Base-by-base conservation (phyloP, 805 yeast genomes). In the Candida sonorensis region DNA sequence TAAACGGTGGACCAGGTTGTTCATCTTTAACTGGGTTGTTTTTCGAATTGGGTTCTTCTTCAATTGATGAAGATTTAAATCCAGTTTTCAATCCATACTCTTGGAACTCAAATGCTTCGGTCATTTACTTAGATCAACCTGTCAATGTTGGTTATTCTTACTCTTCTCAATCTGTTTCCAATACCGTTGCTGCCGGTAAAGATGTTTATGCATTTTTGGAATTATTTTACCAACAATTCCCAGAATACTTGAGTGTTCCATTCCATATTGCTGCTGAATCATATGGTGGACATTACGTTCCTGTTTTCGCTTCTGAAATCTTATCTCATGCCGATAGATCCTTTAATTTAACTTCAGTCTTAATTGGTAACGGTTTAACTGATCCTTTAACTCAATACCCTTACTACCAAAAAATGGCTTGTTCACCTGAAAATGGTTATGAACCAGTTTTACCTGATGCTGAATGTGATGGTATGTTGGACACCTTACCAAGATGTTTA, bases 1-100 rank as follows among this genome's bases (percentile, higher is more conserved):
- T 88, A 47, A 88, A 88, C 53, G 97, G 97, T 43, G 96, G 97
- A 5, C 97, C 97, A 23, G 97, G 97, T 10, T 88, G 97, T 55
- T 84, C 95, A 0, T 84, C 95, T 1, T 62, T 86, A 53, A 84
- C 94, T 21, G 97, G 97, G 7, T 64, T 88, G 36, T 75, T 90
- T 48, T 86, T 88, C 51, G 97, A 90, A 57, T 69, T 87, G 51
- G 97, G 97, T 17, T 95, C 97, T 5, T 72, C 95, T 0, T 67
- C 79, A 10, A 75, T 90, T 37, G 77, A 73, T 39, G 57, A 72
- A 22, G 68, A 73, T 35, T 58, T 81, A 45, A 72, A 75, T 47
- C 87, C 94, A n/a, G 69, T 72, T 19, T 65, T 61, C 56, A 90
- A 90, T 60, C 90, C 92, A 14, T 65, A 75, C 61, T 80, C 95